Percentiles rank a stretch among this genome's conserved stretches.
These are phyloP conservation scores for Candida stauntonica DNA, from an alignment of 805 yeast species.

Conservation along the genomic window DNA sequence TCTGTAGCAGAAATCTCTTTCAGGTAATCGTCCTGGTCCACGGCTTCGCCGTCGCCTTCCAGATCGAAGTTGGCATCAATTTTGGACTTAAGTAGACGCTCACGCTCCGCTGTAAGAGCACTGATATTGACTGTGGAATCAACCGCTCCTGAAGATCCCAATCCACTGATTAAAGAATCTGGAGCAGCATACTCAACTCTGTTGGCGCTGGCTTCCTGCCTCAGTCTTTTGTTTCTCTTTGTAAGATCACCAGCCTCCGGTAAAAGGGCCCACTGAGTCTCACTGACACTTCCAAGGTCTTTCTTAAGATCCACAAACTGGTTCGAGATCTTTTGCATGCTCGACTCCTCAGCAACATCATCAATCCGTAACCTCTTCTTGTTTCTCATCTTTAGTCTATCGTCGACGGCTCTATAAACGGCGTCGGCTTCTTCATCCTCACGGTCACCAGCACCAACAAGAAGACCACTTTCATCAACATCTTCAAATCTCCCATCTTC, in stretches of 20 bases:
- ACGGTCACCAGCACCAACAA: conserved; percentile 32
- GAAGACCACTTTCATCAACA: conserved; percentile 27
- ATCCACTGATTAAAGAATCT: conserved; percentile 52
- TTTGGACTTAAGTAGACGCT: conserved; percentile 49
- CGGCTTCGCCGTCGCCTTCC: conserved; percentile 10
- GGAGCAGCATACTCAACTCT: conserved; percentile 81
- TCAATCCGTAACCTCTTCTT: conserved; percentile 19
- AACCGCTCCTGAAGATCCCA: conserved; percentile 27
- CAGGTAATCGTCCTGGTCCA: conserved; percentile 32
- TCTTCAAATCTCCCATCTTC: conserved; percentile 19
- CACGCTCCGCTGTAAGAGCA: conserved; percentile 60
- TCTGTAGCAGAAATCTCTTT: conserved; percentile 30
- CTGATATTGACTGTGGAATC: conserved; percentile 39
- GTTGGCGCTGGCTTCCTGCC: conserved; percentile 56
- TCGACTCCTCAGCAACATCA: conserved; percentile 30
- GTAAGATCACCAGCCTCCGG: conserved; percentile 93
- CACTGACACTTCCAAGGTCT: conserved; percentile 51
- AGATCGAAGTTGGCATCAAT: conserved; percentile 38
- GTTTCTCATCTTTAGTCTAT: conserved; percentile 35
- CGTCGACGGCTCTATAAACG: conserved; percentile 65
- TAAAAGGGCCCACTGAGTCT: conserved; percentile 71
- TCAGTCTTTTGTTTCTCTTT: conserved; percentile 64
- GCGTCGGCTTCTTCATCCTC: conserved; percentile 79
- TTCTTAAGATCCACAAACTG: conserved; percentile 69
- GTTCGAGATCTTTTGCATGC: conserved; percentile 33